Evolutionary conservation across 176 grass and related monocot genomes (phyloP), one percentile per base, ranked within the genome.

Genomic region (Saccharum officinarum): DNA sequence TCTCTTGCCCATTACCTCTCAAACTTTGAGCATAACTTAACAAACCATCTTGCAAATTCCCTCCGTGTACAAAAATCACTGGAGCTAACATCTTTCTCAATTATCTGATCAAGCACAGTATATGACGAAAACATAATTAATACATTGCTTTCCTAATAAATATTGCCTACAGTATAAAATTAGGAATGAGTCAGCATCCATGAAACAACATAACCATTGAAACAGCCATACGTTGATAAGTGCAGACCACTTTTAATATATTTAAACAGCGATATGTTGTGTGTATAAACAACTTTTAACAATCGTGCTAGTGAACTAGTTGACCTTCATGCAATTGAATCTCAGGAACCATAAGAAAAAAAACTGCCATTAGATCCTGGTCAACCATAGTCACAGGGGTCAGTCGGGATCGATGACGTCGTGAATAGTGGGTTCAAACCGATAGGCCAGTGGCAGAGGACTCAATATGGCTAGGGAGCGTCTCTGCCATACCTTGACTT

Each of bases 11-110:
- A 49, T 72, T 87, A 98, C 97, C 97, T 95, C 73, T 98, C 97
- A 70, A 95, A 89, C 3, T 83, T 92, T 45, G 83, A 98, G 88
- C 66, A 86, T 77, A 87, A 66, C 80, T 94, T 98, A 78, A 94
- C 86, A 76, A 98, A 92, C 97, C 97, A 98, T 87, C 93, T 93
- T 72, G 97, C 91, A 72, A 88, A 98, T 88, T 98, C 97, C 47
- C 91, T 93, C 79, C 93, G 84, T 40, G 91, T 92, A 83, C 97
- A 98, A 69, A 95, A 83, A 31, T 95, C 97, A 79, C 80, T 81
- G 8, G 89, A 74, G 84, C 11, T 86, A 50, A 76, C 91, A 87
- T 92, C 89, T 87, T 95, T 83, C 85, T 98, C 93, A 81, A 95
- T 88, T 82, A 98, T 94, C 97, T 98, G 78, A 82, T 39, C 31